Percentiles rank a stretch among this genome's conserved stretches.
Conservation (phyloP, 129 eudicot genomes). For the Flaveria ramosissima region DNA sequence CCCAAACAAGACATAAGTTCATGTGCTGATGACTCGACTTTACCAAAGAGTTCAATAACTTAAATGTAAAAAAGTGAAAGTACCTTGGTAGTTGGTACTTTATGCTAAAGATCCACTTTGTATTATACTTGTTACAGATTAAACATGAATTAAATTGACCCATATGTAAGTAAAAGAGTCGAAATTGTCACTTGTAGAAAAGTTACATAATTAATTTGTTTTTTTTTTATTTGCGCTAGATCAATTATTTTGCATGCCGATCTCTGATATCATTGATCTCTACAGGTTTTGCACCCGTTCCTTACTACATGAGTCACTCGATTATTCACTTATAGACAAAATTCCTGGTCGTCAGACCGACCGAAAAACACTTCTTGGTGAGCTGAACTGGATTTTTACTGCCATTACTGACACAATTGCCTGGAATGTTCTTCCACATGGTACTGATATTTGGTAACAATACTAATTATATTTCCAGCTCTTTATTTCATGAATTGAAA, state of each 20-base stretch:
- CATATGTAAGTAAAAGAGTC: neutral
- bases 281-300: slow-evolving; percentile 95
- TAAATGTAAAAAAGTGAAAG: neutral
- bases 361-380: slow-evolving; percentile 97
- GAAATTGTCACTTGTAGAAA: neutral
- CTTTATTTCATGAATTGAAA: slow-evolving; percentile 8
- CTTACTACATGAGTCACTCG: slow-evolving; percentile 76
- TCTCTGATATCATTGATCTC: slow-evolving; percentile 23
- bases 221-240: neutral
- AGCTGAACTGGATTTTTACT: slow-evolving; percentile 98
- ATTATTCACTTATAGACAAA: slow-evolving; percentile 86
- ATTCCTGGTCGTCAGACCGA: slow-evolving; percentile 99
- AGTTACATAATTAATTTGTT: neutral
- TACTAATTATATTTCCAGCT: neutral
- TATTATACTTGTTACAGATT: neutral
- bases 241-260: neutral
- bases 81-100: neutral
- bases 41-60: neutral
- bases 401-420: slow-evolving; percentile 98
- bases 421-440: slow-evolving; percentile 99
- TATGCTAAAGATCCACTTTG: neutral
- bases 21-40: neutral
- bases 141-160: neutral
- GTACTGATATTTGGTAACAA: slow-evolving; percentile 40
- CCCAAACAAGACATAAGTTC: neutral